Evolutionary conservation across 495 filamentous ascomycete species (phyloP).

Genomic region (Talaromyces nanjingensis): DNA sequence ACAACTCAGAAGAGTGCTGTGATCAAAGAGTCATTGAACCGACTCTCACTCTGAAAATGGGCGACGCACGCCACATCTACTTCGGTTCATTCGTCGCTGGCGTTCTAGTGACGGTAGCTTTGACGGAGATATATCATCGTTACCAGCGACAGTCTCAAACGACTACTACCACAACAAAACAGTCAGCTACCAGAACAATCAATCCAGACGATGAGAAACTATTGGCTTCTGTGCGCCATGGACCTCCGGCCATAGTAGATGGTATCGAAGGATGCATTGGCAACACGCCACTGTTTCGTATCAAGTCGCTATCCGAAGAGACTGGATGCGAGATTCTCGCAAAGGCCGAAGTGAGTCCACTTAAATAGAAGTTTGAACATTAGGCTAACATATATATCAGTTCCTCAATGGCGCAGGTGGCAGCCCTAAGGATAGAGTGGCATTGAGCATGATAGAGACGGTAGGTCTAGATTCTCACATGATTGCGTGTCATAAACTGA

Average conservation of each 20-base stretch:
- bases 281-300: conserved; percentile 82
- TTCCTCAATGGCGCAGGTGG: conserved; percentile 94
- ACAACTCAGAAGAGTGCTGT: neutral
- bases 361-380: neutral
- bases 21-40: neutral
- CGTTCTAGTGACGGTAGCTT: conserved; percentile 61
- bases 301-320: conserved; percentile 83
- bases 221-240: conserved; percentile 14
- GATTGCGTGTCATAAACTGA: neutral
- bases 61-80: conserved; percentile 27
- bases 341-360: conserved; percentile 70
- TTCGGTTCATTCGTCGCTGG: conserved; percentile 68
- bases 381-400: conserved; percentile 21
- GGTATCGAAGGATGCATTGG: conserved; percentile 93
- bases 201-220: conserved; percentile 9
- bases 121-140: conserved; percentile 58
- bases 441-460: conserved; percentile 75
- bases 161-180: conserved; percentile 10
- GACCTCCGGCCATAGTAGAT: conserved; percentile 42
- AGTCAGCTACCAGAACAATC: conserved; percentile 4
- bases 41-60: neutral
- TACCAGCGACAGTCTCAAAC: neutral
- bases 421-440: conserved; percentile 93
- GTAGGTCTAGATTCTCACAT: conserved; percentile 27
- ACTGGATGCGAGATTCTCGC: conserved; percentile 89